These are phyloP conservation scores for Candida broadrunensis DNA, from an alignment of 805 yeast genomes.

Conservation along the genomic window DNA sequence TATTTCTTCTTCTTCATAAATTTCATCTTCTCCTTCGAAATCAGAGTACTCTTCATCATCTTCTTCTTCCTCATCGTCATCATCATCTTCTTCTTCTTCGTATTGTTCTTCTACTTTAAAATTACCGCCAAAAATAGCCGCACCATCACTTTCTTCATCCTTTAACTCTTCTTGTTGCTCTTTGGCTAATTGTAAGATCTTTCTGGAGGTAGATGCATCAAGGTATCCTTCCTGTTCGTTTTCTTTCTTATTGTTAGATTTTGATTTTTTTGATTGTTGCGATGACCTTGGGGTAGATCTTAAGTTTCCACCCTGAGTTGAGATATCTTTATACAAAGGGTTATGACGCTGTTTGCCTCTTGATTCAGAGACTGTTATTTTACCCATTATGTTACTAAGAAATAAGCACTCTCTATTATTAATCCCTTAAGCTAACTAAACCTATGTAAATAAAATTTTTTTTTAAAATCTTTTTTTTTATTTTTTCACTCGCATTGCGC, in stretches of 20 bases:
- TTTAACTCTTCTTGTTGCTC: constrained; percentile 92
- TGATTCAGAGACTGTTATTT: constrained; percentile 48
- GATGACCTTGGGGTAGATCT: constrained; percentile 39
- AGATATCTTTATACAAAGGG: constrained; percentile 75
- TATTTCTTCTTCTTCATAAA: constrained; percentile 53
- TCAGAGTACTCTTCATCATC: constrained; percentile 56
- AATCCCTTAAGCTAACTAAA: too few species aligned
- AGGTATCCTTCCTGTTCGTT: constrained; percentile 58
- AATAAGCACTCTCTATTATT: not conserved
- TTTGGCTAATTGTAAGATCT: constrained; percentile 82
- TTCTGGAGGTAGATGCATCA: constrained; percentile 80
- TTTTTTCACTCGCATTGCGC: constrained; percentile 1
- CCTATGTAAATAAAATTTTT: too few species aligned
- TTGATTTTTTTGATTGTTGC: constrained; percentile 16
- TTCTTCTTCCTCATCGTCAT: constrained; percentile 39
- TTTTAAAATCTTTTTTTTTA: too few species aligned
- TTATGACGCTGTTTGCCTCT: constrained; percentile 69
- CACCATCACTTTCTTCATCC: constrained; percentile 39
- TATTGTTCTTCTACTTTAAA: constrained; percentile 16
- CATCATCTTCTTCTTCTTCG: constrained; percentile 26
- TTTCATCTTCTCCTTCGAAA: constrained; percentile 50
- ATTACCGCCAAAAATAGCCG: constrained; percentile 18
- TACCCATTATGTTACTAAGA: constrained; percentile 51
- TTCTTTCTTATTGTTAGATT: constrained; percentile 29
- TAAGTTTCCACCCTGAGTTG: constrained; percentile 71